phyloP scores from a whole-genome alignment of 805 yeast genomes.

The Kodamaea kaohsiungensis region DNA sequence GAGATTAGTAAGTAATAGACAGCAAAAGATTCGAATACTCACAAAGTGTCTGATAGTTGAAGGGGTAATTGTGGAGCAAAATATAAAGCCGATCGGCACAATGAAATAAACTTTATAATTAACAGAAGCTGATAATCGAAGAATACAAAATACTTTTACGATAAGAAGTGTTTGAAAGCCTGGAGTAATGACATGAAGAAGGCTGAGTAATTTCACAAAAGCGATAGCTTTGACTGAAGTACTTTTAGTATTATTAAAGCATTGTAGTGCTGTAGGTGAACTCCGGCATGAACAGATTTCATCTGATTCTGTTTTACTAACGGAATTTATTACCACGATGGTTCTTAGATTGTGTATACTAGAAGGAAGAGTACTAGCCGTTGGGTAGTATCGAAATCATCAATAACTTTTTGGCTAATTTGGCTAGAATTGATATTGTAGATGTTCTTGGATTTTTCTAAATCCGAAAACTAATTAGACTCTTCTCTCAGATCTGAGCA shows the following conservation, averaged over 20 bases:
- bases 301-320: background rate
- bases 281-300: background rate
- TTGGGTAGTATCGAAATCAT: background rate
- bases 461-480: background rate
- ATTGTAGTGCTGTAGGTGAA: background rate
- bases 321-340: background rate
- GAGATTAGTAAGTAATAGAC: no score
- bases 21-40: background rate
- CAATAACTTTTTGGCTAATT: no score
- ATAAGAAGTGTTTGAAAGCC: background rate
- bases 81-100: background rate
- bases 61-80: background rate
- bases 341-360: background rate
- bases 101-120: background rate
- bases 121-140: background rate
- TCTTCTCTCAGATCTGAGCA: background rate
- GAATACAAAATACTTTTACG: background rate
- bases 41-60: background rate
- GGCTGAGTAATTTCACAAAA: background rate
- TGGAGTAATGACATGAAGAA: background rate
- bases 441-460: no score
- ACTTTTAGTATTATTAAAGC: background rate
- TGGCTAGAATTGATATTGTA: no score
- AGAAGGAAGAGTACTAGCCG: background rate
- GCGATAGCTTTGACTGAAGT: background rate